Conservation (phyloP, 257 asterid species). For the Verbena officinalis region DNA sequence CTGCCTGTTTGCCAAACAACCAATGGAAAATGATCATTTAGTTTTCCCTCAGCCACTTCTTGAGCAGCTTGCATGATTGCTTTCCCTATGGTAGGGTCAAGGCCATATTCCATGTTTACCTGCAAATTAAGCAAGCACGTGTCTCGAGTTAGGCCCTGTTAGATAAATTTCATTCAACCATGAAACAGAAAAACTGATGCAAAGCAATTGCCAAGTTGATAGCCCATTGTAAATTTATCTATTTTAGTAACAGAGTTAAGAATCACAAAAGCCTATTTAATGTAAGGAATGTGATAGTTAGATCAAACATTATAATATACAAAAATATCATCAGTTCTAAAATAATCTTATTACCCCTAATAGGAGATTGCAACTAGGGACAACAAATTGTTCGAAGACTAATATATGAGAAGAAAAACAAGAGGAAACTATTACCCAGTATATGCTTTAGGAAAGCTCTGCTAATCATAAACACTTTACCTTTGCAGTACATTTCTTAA, state of each 20-base stretch:
- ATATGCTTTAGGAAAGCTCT: conserved; percentile 2
- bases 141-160: neutral
- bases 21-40: conserved; percentile 92
- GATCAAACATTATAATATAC: neutral
- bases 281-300: neutral
- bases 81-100: conserved; percentile 88
- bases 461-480: conserved; percentile 36
- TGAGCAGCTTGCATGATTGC: conserved; percentile 97
- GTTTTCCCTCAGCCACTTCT: conserved; percentile 96
- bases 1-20: conserved; percentile 99
- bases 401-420: conserved; percentile 11
- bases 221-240: neutral
- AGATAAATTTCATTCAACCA: neutral
- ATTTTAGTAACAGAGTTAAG: neutral
- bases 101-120: conserved; percentile 97
- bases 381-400: neutral
- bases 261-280: neutral
- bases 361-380: conserved; percentile 3
- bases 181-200: neutral
- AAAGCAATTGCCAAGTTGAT: neutral
- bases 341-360: neutral
- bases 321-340: neutral
- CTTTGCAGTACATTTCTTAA: conserved; percentile 97
- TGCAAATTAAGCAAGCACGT: conserved; percentile 35
- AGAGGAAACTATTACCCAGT: conserved; percentile 2